These are phyloP conservation scores for Pichia sp. DNA, from an alignment of 1,139 yeast species.

Conservation along the genomic window DNA sequence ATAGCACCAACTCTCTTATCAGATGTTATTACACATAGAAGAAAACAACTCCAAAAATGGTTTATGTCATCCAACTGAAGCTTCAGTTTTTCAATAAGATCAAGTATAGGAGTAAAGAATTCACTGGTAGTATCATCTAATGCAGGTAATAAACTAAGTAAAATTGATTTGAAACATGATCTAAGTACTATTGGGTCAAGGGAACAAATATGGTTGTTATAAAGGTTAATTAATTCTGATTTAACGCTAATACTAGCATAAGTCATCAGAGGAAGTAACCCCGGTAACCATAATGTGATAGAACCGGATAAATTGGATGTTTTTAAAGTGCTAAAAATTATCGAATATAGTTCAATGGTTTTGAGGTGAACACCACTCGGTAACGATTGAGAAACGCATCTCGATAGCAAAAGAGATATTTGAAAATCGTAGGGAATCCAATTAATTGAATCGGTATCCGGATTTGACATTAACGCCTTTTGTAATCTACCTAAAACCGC, in stretches of 20 bases:
- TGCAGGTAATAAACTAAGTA: constrained; percentile 75
- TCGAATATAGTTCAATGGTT: constrained; percentile 67
- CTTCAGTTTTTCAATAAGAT: constrained; percentile 53
- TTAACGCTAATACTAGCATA: constrained; percentile 86
- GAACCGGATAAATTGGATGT: constrained; percentile 40
- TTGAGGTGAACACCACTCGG: constrained; percentile 97
- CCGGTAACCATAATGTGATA: constrained; percentile 77
- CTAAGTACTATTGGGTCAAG: constrained; percentile 43
- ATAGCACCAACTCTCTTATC: constrained; percentile 81
- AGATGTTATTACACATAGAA: constrained; percentile 64
- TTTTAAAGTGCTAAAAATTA: constrained; percentile 57
- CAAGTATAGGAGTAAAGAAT: constrained; percentile 53
- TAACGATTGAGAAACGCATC: constrained; percentile 67
- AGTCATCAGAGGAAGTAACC: constrained; percentile 74
- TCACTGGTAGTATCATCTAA: constrained; percentile 90
- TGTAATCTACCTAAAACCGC: constrained; percentile 74
- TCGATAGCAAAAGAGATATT: constrained; percentile 43
- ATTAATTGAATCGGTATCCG: constrained; percentile 24
- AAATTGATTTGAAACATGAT: constrained; percentile 54
- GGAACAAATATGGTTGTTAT: constrained; percentile 46
- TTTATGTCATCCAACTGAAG: constrained; percentile 54
- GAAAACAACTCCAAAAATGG: constrained; percentile 81
- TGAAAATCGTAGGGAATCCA: constrained; percentile 50
- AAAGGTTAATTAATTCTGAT: constrained; percentile 59
- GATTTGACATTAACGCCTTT: constrained; percentile 49